Base-by-base conservation (phyloP, 495 filamentous ascomycete genomes). In the Filosporella fistucella region DNA sequence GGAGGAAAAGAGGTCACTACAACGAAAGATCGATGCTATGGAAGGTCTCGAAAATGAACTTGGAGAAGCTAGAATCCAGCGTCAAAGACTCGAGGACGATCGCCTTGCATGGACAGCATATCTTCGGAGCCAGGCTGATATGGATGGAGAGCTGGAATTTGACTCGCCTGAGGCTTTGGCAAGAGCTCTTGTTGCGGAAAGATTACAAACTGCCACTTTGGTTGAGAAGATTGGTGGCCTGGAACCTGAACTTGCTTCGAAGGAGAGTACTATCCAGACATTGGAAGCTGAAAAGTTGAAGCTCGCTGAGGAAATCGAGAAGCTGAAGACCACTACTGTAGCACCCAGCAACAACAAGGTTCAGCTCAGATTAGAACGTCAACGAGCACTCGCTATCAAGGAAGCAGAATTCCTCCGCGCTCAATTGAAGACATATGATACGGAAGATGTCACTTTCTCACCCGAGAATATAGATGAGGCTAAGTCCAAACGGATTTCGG, bases 391-490 rank as follows among this genome's bases (percentile, higher is more conserved):
- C 3, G 89, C 89, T 4, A 65, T 88, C 17, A 95, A 95, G 58
- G 94, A 99, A 61, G 88, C 94, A 6, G 88, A 96, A 52, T 93
- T 91, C 61, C 74, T 99, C 7, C 85, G 94, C 13, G 91, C 86
- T 4, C 93, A 99, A 58, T 69, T 96, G 18, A 94, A 95, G 62
- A 84, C 85, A 0, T 95, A 91, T 47, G 91, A 96, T 51, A 77
- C 81, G 20, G 94, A 97, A 65, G 91, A 96, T 61, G 74, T 76
- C 33, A 91, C 89, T 1, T 85, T 95, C 68, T 81, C 91, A 46
- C 75, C 81, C 2, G 85, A 88, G 13, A 80, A 72, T 34, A 85
- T 85, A 40, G 88, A 97, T 55, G 78, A 84, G 47, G 76, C 83
- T 43, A 95, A 90, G 58, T 64, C 75, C 1, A 70, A 81, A 44